A percentile compares a stretch with the other conserved stretches of the same genome.
phyloP scores from a whole-genome alignment of 2,329 filamentous ascomycete species.

The Rutstroemia sp. region DNA sequence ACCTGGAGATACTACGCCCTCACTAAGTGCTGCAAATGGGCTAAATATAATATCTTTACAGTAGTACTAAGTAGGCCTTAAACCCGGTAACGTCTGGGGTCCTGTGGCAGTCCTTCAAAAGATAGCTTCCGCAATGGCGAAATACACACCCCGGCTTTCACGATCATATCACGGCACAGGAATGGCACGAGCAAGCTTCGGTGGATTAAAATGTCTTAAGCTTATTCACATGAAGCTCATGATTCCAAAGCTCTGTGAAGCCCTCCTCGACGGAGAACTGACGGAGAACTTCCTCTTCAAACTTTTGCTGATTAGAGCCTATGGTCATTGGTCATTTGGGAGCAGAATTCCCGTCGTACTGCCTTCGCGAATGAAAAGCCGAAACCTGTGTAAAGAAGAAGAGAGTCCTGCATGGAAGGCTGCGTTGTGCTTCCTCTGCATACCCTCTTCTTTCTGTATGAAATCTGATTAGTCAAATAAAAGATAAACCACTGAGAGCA shows the following conservation, averaged over 20 bases:
- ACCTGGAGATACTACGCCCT: not conserved
- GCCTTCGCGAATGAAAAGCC: not conserved
- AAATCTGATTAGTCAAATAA: slow-evolving; percentile 9
- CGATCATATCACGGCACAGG: slow-evolving; percentile 3
- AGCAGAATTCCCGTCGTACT: no score
- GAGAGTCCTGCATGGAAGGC: slow-evolving; percentile 23
- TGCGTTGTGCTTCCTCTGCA: slow-evolving; percentile 27
- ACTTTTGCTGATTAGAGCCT: no score
- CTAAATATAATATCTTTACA: not conserved
- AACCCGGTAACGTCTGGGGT: slow-evolving; percentile 1
- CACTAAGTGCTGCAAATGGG: not conserved
- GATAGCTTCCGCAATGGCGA: slow-evolving; percentile 10
- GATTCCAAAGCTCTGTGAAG: not conserved
- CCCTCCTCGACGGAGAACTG: no score
- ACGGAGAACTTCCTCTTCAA: no score
- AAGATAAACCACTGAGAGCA: not conserved
- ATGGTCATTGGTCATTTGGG: no score
- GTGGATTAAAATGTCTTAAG: slow-evolving; percentile 3
- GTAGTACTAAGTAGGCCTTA: not conserved
- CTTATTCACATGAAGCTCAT: slow-evolving; percentile 5
- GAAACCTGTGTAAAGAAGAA: not conserved
- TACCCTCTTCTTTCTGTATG: not conserved
- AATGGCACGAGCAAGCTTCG: not conserved
- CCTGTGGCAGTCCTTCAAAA: slow-evolving; percentile 2
- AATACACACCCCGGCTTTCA: slow-evolving; percentile 6